Percentiles rank a stretch among this genome's conserved stretches.
phyloP scores from a whole-genome alignment of 1,139 yeast genomes.

The Casaregolazyma suthepensis region DNA sequence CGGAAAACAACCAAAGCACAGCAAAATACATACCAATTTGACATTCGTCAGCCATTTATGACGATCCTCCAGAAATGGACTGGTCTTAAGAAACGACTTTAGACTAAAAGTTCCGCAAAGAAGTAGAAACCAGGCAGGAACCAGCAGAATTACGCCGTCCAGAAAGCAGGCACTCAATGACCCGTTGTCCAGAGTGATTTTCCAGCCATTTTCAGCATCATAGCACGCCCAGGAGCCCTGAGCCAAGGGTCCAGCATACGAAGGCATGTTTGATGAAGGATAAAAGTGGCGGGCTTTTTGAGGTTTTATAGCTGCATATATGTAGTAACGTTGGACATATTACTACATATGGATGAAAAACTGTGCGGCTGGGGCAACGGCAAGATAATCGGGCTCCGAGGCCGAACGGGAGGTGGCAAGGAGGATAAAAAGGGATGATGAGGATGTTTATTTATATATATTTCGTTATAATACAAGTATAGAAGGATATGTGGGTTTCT shows the following conservation, averaged over 20 bases:
- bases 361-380: neutral
- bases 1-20: neutral
- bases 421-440: neutral
- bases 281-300: neutral
- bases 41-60: conserved; percentile 36
- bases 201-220: conserved; percentile 58
- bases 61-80: conserved; percentile 21
- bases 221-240: conserved; percentile 25
- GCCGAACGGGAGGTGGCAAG: neutral
- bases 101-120: conserved; percentile 46
- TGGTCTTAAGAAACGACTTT: conserved; percentile 15
- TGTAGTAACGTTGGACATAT: neutral
- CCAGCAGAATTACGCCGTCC: conserved; percentile 55
- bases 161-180: conserved; percentile 78
- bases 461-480: too few species aligned
- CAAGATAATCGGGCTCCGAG: neutral
- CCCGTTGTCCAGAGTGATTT: conserved; percentile 49
- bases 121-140: conserved; percentile 47
- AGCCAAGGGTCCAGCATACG: neutral
- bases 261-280: neutral
- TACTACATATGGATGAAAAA: neutral
- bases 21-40: conserved; percentile 31
- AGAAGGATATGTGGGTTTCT: too few species aligned
- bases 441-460: too few species aligned
- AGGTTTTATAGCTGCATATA: neutral